Base-by-base conservation (phyloP, 495 filamentous ascomycete genomes). In the Talaromyces nanjingensis region DNA sequence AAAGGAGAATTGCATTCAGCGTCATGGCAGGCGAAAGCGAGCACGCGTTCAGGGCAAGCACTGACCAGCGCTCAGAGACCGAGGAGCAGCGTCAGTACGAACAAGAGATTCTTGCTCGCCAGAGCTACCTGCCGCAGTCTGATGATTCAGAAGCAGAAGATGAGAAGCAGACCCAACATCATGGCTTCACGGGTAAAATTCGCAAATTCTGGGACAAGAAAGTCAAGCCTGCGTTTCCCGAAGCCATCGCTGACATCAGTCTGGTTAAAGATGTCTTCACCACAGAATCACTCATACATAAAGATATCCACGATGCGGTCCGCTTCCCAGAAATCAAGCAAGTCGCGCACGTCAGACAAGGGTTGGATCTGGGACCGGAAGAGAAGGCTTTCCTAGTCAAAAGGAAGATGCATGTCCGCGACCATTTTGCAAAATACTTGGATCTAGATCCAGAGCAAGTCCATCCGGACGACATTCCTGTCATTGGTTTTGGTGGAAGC, bases 181-280 rank as follows among this genome's bases (percentile, higher is more conserved):
- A 18, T 34, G 45, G 60, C 24, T 31, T 62, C 24, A 34, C 9
- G 3, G 60, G 24, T 1, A 34, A 37, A 53, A 34, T 62, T 3
- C 20, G 60, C 3, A 52, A 1, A 6, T 37, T 62, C 8, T 62
- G 60, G 60, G 60, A 62, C 4, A 62, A 52, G 27, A 62, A 31
- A 9, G 60, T 62, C 60, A 62, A 62, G 14, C 60, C 60, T 4
- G 60, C 60, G 7, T 62, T 62, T 62, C 60, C 60, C 12, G 60
- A 62, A 4, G 60, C 60, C 4, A 62, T 62, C n/a, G 60, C 60
- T 2, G 60, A 62, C 39, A 62, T 62, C 22, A 54, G 24, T 25
- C 29, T 62, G 6, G 29, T 53, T 16, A 62, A 53, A 33, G 60
- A 62, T 14, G 60, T 62, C 9, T 62, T 62, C 25, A 62, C 60